Base-by-base conservation (phyloP, 2,329 filamentous ascomycete genomes). In the Ascochyta rabiei region DNA sequence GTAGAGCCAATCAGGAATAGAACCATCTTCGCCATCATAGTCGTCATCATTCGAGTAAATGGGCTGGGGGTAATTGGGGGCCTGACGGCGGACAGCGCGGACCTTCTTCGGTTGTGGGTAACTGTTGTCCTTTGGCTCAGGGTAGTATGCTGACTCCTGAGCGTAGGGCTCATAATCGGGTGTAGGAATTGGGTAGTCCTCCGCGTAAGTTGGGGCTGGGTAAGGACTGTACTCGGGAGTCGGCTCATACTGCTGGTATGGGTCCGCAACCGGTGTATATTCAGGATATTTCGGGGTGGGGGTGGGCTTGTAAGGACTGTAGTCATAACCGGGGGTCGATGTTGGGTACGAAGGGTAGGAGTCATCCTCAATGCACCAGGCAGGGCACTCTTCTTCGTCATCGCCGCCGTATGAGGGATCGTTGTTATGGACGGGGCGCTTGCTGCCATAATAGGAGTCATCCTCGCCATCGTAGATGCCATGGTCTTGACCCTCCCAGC, bases 1-100 rank as follows among this genome's bases (percentile, higher is more conserved):
- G n/a, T 56, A 51, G 1, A 60, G 44, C 61, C 62, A 64, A 18
- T 59, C 37, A 24, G 60, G 60, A 18, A 61, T 56, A 19, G 53
- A 48, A 24, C 48, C 53, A 44, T 56, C 53, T 19, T 52, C 43
- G 8, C 42, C 48, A 13, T 56, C 53, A 33, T 56, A 49, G 15
- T 24, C 53, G 15, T 56, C 50, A n/a, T 51, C 50, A 10, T 59
- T 48, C n/a, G 41, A 46, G 28, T 52, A 40, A 9, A 16, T 2
- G 31, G 51, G 23, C 42, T 53, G 49, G 34, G 41, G 28, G 15
- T 28, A 40, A 19, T 40, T 26, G 39, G 23, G 34, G 31, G 40
- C 31, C 35, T 54, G 51, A 28, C 51, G 51, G 12, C 51, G 51
- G 7, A 54, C 45, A 35, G 51, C 45, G 40, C 45, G 51, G 30